Evolutionary conservation across 2,329 filamentous ascomycete genomes (phyloP), one percentile per base, ranked within the genome.

Genomic region (Fusarium lyarnte): DNA sequence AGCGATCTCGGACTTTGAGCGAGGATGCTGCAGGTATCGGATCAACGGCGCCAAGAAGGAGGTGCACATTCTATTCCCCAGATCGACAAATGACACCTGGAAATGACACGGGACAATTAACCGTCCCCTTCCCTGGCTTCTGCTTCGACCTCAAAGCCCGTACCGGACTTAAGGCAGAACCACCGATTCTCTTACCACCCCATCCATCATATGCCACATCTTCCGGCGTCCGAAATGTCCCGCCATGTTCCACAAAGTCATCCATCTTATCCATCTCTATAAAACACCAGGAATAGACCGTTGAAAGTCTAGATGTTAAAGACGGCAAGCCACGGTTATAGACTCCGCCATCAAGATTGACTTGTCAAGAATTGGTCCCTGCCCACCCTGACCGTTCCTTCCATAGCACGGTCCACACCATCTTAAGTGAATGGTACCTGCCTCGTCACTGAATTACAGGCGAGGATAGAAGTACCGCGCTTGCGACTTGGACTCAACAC

Each of bases 371-470:
- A 33, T 62, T 62, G 60, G 60, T 55, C 67, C 71, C 51, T 74
- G 63, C 71, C 46, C 67, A 74, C 70, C 66, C 46, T 58, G 66
- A 61, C 70, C 55, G 70, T 73, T 68, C 66, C 54, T 61, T 58
- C 66, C 55, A 29, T 57, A 54, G 70, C 71, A 73, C 71, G 71
- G 61, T 45, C 67, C 71, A 49, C 58, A 57, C 54, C 64, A 69
- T 61, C 66, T 33, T 45, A 17, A 46, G 55, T 58, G n/a, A 13
- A 8, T 3, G 53, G 53, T 73, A 73, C 70, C 29, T 71, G 13
- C 12, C 21, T 19, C 10, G 1, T 16, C 16, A 1, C 35, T 52
- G 7, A 58, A 36, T 8, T 4, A n/a, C 36, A 17, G 23, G 61
- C 27, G 13, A 14, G 4, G 11, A 2, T 8, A n/a, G 8, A 70